Evolutionary conservation across 2,329 filamentous ascomycete genomes (phyloP), one percentile per base, ranked within the genome.

Genomic region (Leptographium flavum): DNA sequence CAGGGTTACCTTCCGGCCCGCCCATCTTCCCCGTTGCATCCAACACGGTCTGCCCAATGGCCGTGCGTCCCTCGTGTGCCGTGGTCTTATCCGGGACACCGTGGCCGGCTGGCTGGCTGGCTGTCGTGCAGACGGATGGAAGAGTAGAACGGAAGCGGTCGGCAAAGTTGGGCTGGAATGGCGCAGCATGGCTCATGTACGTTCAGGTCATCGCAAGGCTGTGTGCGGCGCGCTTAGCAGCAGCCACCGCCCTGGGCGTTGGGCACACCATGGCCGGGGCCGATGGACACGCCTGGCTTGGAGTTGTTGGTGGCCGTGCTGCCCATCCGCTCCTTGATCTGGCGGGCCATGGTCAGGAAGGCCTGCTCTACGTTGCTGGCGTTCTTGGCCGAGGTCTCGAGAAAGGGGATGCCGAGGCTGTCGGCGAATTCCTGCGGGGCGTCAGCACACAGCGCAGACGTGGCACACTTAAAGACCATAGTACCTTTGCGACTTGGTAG

Each of bases 251-350:
- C 54, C 49, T 56, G 54, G 56, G 55, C 57, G 56, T 56, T 57
- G 39, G 93, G 85, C 55, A 98, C 90, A 58, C 88, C 88, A 67
- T 94, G 87, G 60, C 92, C 92, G 63, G 87, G 83, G 49, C 87
- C 86, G 58, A 98, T 92, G 64, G 94, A 87, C 58, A 98, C 88
- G 57, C 86, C 94, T 54, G 90, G 90, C 75, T 96, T 98, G 71
- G 90, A 94, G 79, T 96, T 96, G 72, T 88, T 88, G 54, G 83
- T 83, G 38, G 85, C 83, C 52, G 90, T 92, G 56, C 87, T 94
- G 59, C 92, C 92, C 90, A 98, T 98, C 61, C 92, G 84, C 74
- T 96, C 90, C 79, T 98, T 98, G 73, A 98, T 98, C 70, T 98
- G 92, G 66, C 92, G 83, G 58, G 92, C 92, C 92, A 98, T 98